Evolutionary conservation across 306 rosid genomes (phyloP), one percentile per base, ranked within the genome.

Genomic region (Cucurbita pepo): DNA sequence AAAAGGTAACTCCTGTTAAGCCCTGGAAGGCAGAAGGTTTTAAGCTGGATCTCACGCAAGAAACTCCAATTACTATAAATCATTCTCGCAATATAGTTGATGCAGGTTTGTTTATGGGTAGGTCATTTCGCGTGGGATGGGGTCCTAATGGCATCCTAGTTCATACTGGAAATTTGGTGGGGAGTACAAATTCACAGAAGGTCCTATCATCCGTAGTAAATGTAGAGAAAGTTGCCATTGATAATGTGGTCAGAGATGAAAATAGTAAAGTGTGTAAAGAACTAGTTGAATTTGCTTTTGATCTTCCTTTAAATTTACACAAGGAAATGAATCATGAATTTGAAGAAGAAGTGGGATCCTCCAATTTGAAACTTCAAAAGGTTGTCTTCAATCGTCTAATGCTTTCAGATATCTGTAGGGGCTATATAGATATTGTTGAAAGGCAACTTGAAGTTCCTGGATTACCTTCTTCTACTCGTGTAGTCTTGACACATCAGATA

Each of bases 61-160:
- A 89, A 83, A 94, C 95, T 55, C 91, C 85, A 71, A 82, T 89
- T 75, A 78, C 87, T 40, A 78, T 62, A 81, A 77, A 74, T 75
- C 86, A 86, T 81, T 88, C 91, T 76, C 58, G 62, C 75, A 89
- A 86, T 77, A 79, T 91, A 76, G 95, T 91, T n/a, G 99, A 94
- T 87, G 99, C 96, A 61, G 97, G 96, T 77, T 81, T 94, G 72
- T 89, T 94, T 70, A 91, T 94, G 99, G 96, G 99, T 64, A 87
- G 88, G 81, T 94, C 99, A 66, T 94, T 94, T 82, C 91, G 97
- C 21, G 90, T 94, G 56, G 99, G 97, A 19, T 94, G 98, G 99
- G 99, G 99, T 53, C 99, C 99, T 15, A 91, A 87, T 82, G 99
- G 99, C 59, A 69, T 85, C 79, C 96, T 94, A 53, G 86, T 91